Evolutionary conservation across 306 rosid genomes (phyloP).

Genomic region (Cicer judaicum): DNA sequence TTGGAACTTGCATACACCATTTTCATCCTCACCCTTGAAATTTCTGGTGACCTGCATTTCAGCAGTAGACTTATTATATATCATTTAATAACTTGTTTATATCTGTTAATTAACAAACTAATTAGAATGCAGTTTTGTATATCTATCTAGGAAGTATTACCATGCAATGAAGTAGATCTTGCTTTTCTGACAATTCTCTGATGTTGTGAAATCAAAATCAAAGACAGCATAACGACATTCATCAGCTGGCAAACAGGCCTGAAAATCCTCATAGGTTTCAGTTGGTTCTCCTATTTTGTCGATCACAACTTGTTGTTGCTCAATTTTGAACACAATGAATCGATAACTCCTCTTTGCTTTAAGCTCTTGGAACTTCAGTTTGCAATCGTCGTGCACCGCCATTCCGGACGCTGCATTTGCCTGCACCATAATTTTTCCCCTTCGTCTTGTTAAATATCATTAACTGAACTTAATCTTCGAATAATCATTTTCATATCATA

Average conservation of each 20-base stretch:
- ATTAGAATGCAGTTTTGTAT: neutral
- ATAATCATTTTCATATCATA: neutral
- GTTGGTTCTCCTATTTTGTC: constrained; percentile 68
- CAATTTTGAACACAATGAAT: constrained; percentile 80
- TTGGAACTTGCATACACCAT: constrained; percentile 97
- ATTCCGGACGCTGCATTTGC: constrained; percentile 91
- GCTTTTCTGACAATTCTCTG: constrained; percentile 91
- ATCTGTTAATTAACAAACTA: neutral
- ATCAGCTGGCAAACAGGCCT: constrained; percentile 72
- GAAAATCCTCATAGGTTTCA: constrained; percentile 66
- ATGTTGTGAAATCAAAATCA: constrained; percentile 79
- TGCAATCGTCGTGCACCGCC: constrained; percentile 89
- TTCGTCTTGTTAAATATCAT: neutral
- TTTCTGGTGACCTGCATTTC: constrained; percentile 73
- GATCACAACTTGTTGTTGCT: constrained; percentile 63
- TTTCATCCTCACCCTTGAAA: constrained; percentile 84
- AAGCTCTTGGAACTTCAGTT: constrained; percentile 73
- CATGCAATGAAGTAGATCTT: constrained; percentile 93
- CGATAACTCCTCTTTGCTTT: constrained; percentile 75
- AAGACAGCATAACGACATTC: constrained; percentile 91
- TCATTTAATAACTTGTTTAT: neutral
- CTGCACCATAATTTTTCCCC: constrained; percentile 45
- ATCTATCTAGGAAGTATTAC: constrained; percentile 39
- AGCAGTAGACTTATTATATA: neutral
- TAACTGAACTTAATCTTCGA: neutral